Evolutionary conservation across 75 land plant species (phyloP).

Genomic region (Ceratopteris richardii): DNA sequence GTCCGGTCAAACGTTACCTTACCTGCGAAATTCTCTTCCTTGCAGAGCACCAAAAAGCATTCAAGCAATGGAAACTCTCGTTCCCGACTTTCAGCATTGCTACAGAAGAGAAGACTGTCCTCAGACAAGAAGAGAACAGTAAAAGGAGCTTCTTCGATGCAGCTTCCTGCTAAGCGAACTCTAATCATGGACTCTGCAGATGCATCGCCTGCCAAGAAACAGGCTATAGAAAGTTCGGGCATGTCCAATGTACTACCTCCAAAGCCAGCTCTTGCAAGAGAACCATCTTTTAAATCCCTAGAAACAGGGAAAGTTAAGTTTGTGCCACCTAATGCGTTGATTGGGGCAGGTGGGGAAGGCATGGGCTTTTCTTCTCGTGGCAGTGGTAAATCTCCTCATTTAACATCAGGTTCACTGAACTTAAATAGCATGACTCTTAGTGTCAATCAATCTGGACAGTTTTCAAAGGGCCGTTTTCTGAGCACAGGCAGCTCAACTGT

Average conservation of each 20-base stretch:
- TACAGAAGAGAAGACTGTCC: constrained; percentile 3
- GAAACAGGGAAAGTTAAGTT: constrained; percentile 32
- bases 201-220: constrained; percentile 13
- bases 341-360: neutral
- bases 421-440: too few relatives aligned
- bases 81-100: neutral
- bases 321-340: constrained; percentile 6
- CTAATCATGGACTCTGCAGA: constrained; percentile 3
- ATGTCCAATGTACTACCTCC: neutral
- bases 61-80: neutral
- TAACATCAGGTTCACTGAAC: too few relatives aligned
- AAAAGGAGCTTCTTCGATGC: constrained; percentile 11
- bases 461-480: too few relatives aligned
- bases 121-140: constrained; percentile 11
- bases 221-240: constrained; percentile 10
- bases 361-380: too few relatives aligned
- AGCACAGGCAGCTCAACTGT: too few relatives aligned
- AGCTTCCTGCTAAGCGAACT: constrained; percentile 7
- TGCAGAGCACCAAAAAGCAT: constrained; percentile 4
- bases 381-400: too few relatives aligned
- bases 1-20: neutral
- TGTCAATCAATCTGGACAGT: too few relatives aligned
- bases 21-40: constrained; percentile 3
- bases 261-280: constrained; percentile 18
- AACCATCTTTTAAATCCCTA: constrained; percentile 21